Base-by-base conservation (phyloP, 768 basidiomycete genomes). In the Melanogaster broomeanus region DNA sequence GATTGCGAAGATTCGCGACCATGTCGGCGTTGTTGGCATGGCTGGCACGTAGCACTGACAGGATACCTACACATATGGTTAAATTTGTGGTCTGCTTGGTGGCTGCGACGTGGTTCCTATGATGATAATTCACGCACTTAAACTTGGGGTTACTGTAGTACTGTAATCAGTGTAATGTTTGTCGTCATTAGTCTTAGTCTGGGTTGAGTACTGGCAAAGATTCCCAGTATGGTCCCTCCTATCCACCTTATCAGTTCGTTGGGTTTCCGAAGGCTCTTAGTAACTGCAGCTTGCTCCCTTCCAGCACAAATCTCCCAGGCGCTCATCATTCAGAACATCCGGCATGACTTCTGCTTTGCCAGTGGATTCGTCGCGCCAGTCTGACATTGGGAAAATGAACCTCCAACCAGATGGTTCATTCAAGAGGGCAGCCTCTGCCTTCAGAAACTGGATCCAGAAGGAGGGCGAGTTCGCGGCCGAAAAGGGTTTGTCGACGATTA, bases 1-100 rank as follows among this genome's bases (percentile, higher is more conserved):
- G 65, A 91, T 97, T 50, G 96, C 96, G 13, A 90, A 82, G 75
- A 93, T 98, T 61, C 80, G 96, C 42, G 96, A 98, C 66, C 76
- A 78, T 19, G 88, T 93, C 16, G 93, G 93, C 5, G 80, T 96
- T 22, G 77, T 84, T 37, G 94, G 93, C 25, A 94, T 95, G 93
- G 89, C 85, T 19, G 93, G 93, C 12, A 85, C 80, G 47, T 91
- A 65, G 72, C 22, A 49, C 3, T 16, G 16, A 15, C 16, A n/a
- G n/a, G 10, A 19, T 16, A 37, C 25, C 24, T 15, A 38, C 28
- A 7, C 24, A 33, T 18, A 38, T 16, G 18, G 46, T 27, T 24
- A 38, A 28, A 7, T n/a, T 22, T 18, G 28, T 16, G 18, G 46
- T 27, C 16, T 13, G 19, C 5, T 41, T n/a, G n/a, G 12, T 8